Evolutionary conservation across 768 basidiomycete species (phyloP), one percentile per base, ranked within the genome.

Genomic region (Hebeloma cylindrosporum): DNA sequence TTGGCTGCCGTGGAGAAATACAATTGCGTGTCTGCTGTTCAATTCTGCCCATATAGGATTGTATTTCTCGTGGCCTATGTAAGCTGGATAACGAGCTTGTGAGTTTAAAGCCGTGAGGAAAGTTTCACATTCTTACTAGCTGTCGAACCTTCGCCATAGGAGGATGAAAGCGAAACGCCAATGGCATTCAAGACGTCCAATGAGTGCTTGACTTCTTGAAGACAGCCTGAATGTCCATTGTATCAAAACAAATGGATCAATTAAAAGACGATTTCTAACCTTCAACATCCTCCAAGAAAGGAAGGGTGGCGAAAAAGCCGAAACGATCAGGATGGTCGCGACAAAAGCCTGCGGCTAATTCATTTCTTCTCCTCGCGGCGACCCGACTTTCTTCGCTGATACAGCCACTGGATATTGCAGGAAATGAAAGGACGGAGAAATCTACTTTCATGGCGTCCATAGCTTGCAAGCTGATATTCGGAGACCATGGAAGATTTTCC

Each of bases 1-100:
- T 58, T 86, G 83, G 22, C 79, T 72, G 23, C 87, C 85, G 60
- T 90, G 87, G 16, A 90, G 67, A 58, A 88, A 86, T 14, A 88
- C 82, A 21, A 82, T 74, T 2, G 80, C 75, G 6, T 64, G 57
- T 26, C 86, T 74, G 43, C 62, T 67, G 58, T 88, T 51, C 21
- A 90, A 72, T 54, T 83, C 85, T n/a, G 72, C 70, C 86, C 85
- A 89, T 47, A 90, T 69, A 11, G 75, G 69, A 40, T 83, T 79
- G 50, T 79, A 89, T 7, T 54, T 50, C 48, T 82, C 77, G 56
- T 88, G 74, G 7, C 82, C 87, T 25, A 88, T 59, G 60, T 87
- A 88, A 44, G 62, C 85, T 88, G n/a, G 16, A 36, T 27, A 20
- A 17, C 43, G 8, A n/a, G 47, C 53, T 21, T 43, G 26, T 14